These are phyloP conservation scores for Psilocybe azurescens DNA, from an alignment of 768 basidiomycete species.

Conservation along the genomic window DNA sequence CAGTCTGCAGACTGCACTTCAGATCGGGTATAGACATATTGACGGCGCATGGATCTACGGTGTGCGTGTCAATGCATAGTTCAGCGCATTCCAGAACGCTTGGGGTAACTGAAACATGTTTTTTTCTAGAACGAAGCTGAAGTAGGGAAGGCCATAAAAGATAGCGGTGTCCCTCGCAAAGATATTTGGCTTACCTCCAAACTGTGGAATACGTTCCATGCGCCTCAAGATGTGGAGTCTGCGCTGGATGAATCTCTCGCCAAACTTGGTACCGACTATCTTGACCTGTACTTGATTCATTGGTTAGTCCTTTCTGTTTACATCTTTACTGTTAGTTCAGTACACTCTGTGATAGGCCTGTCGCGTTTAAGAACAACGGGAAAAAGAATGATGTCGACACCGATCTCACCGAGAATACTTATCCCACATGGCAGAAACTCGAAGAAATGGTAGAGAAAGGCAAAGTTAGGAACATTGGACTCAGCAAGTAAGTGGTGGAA, in stretches of 20 bases:
- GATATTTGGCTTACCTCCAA: conserved; percentile 76
- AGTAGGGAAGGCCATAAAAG: conserved; percentile 65
- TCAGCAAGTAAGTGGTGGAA: conserved; percentile 67
- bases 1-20: conserved; percentile 54
- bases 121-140: conserved; percentile 62
- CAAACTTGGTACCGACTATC: conserved; percentile 68
- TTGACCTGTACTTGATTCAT: conserved; percentile 84
- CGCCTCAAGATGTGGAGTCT: conserved; percentile 72
- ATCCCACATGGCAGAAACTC: conserved; percentile 82
- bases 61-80: conserved; percentile 37
- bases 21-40: conserved; percentile 71
- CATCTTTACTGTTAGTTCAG: background rate
- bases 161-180: conserved; percentile 63
- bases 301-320: conserved; percentile 49
- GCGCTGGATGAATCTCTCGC: conserved; percentile 69
- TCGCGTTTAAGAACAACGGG: conserved; percentile 66
- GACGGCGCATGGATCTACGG: conserved; percentile 77
- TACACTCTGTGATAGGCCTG: conserved; percentile 48
- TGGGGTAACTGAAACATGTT: background rate
- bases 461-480: conserved; percentile 78
- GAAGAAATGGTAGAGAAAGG: conserved; percentile 81
- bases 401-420: conserved; percentile 69
- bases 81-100: background rate
- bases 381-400: conserved; percentile 48
- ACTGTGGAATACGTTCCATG: conserved; percentile 82